A percentile compares a stretch with the other conserved stretches of the same genome.
Conservation (phyloP, 2,329 filamentous ascomycete genomes). For the Graphilbum ipis-grandicollis region DNA sequence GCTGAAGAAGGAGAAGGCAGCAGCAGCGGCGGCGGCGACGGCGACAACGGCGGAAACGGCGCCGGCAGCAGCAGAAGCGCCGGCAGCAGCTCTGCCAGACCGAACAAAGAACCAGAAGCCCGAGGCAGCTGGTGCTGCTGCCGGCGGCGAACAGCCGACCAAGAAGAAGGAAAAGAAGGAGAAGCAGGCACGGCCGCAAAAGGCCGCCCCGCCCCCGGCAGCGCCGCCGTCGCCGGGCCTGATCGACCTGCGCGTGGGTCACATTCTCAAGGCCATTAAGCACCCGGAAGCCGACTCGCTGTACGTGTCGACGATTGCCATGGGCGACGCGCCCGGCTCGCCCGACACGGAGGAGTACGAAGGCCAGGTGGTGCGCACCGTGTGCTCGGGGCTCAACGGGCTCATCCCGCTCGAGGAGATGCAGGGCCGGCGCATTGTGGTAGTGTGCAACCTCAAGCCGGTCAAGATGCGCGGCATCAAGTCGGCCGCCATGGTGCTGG, state of each 20-base stretch:
- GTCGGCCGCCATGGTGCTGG: conserved; percentile 77
- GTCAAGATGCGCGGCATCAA: conserved; percentile 92
- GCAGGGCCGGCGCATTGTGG: conserved; percentile 88
- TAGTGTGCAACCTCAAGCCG: conserved; percentile 95
- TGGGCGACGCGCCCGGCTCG: conserved; percentile 70
- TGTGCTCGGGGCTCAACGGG: conserved; percentile 93
- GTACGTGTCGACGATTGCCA: conserved; percentile 87
- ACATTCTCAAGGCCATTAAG: conserved; percentile 89
- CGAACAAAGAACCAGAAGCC: conserved; percentile 40
- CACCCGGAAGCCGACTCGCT: conserved; percentile 95
- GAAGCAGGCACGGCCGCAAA: conserved; percentile 62
- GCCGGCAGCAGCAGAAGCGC: conserved; percentile 25
- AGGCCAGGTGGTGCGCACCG: conserved; percentile 79
- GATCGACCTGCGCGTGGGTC: conserved; percentile 90
- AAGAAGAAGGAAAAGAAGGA: conserved; percentile 93
- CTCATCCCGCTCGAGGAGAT: conserved; percentile 86
- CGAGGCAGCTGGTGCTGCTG: conserved; percentile 18
- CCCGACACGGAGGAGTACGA: conserved; percentile 87
- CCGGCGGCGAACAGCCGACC: conserved; percentile 40
- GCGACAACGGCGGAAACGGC: conserved; percentile 31
- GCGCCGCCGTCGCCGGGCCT: conserved; percentile 67
- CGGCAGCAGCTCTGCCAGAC: conserved; percentile 32
- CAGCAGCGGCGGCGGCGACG: conserved; percentile 35
- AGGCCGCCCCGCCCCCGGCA: conserved; percentile 50
- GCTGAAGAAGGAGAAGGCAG: conserved; percentile 89